Evolutionary conservation across 768 basidiomycete species (phyloP).

Genomic region (Pulveroboletus sp.): DNA sequence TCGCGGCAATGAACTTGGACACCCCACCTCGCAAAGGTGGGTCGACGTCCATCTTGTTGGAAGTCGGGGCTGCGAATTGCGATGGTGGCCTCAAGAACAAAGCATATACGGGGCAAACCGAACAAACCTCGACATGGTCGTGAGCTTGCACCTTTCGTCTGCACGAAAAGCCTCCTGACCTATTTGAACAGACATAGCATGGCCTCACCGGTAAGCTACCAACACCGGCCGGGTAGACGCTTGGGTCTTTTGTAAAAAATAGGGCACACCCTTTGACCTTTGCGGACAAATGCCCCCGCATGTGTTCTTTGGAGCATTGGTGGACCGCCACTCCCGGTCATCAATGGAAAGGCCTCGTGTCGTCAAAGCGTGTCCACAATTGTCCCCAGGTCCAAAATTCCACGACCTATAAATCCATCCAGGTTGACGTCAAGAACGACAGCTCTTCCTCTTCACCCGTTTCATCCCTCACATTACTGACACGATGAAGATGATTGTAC

Average conservation of each 20-base stretch:
- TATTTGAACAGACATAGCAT: not conserved
- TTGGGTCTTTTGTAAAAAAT: not conserved
- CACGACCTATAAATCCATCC: slow-evolving; percentile 16
- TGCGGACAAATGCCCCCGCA: not conserved
- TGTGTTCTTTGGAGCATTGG: slow-evolving; percentile 4
- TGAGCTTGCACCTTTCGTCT: too few species aligned
- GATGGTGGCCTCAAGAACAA: too few species aligned
- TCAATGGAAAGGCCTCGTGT: slow-evolving; percentile 23
- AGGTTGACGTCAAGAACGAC: not conserved
- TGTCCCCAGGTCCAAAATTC: slow-evolving; percentile 23
- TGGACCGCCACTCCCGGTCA: slow-evolving; percentile 7
- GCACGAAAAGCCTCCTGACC: not conserved
- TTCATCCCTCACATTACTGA: not conserved
- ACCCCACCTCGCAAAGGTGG: too few species aligned
- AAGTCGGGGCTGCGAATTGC: too few species aligned
- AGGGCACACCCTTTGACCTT: not conserved
- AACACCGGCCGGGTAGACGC: not conserved
- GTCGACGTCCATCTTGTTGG: too few species aligned
- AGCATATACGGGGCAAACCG: too few species aligned
- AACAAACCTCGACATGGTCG: too few species aligned
- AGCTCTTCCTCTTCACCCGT: not conserved
- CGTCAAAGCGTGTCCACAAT: slow-evolving; percentile 21
- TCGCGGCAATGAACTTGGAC: too few species aligned
- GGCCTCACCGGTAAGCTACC: not conserved
- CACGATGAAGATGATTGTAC: slow-evolving; percentile 6